Evolutionary conservation across 257 asterid genomes (phyloP), one percentile per base, ranked within the genome.

Genomic region (Solanum peruvianum): DNA sequence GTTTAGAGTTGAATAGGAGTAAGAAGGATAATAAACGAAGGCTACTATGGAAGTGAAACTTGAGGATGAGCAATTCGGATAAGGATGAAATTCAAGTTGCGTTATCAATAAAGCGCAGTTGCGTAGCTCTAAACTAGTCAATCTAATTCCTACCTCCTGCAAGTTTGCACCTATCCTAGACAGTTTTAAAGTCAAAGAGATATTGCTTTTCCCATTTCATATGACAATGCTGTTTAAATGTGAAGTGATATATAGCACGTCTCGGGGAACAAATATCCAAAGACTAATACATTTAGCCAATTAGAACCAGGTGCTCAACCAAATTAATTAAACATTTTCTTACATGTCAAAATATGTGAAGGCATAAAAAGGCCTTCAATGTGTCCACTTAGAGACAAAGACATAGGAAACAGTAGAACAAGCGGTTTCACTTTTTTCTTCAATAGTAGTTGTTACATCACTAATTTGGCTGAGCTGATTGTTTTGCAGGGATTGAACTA

Each of bases 401-500:
- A 47, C 42, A 44, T 29, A 16, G 18, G 44, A 29, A 45, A 11
- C 15, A 2, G 44, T 80, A 29, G 67, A 62, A 62, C 27, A 47
- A 80, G 11, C 11, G 4, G 44, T 80, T 80, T 31, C 33, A 1
- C 33, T 27, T 78, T 80, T 80, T 29, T 10, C 62, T 78, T 87
- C 67, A 10, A 45, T 58, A 20, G 15, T 33, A 29, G 14, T 75
- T 25, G 35, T 81, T 85, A 58, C 66, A 25, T 87, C 20, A 45
- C 20, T 25, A n/a, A 89, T 42, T 56, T 71, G 37, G 23, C 10
- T 62, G 88, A 85, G 81, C 33, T 64, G 77, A 69, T 33, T 86
- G 14, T 87, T 89, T 87, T 56, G 87, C 95, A 97, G 98, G 99
- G 99, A 80, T 93, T 97, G 89, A 97, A 97, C 92, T 97, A 95